These are phyloP conservation scores for Pterocarpus santalinus DNA, from an alignment of 306 rosid genomes.

Conservation along the genomic window DNA sequence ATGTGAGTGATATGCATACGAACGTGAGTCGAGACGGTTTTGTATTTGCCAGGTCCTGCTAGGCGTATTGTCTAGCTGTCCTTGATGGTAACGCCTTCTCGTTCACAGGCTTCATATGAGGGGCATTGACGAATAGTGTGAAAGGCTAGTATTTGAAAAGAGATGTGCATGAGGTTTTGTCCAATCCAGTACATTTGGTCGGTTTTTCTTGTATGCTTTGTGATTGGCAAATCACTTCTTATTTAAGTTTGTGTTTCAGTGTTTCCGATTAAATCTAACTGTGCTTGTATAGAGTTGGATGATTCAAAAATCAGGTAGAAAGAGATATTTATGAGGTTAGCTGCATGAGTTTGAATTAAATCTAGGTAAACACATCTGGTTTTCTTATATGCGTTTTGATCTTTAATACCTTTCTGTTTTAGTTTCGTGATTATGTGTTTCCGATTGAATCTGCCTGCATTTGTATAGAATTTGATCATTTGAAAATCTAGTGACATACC, in stretches of 20 bases:
- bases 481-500: neutral
- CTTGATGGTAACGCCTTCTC: constrained; percentile 25
- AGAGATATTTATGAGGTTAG: constrained; percentile 38
- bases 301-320: neutral
- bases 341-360: constrained; percentile 14
- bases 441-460: neutral
- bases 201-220: constrained; percentile 10
- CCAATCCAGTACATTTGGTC: constrained; percentile 2
- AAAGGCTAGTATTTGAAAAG: constrained; percentile 3
- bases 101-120: constrained; percentile 22
- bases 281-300: neutral
- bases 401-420: constrained; percentile 32
- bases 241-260: neutral
- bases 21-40: neutral
- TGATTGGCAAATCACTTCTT: neutral
- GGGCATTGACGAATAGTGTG: constrained; percentile 10
- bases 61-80: constrained; percentile 9
- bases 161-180: neutral
- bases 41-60: neutral
- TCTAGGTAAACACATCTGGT: constrained; percentile 7
- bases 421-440: constrained; percentile 5
- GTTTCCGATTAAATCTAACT: neutral
- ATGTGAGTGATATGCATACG: neutral
- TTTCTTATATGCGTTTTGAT: constrained; percentile 28
- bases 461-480: neutral